Conservation (phyloP, 2,329 filamentous ascomycete species). For the Aspergillus sp. region DNA sequence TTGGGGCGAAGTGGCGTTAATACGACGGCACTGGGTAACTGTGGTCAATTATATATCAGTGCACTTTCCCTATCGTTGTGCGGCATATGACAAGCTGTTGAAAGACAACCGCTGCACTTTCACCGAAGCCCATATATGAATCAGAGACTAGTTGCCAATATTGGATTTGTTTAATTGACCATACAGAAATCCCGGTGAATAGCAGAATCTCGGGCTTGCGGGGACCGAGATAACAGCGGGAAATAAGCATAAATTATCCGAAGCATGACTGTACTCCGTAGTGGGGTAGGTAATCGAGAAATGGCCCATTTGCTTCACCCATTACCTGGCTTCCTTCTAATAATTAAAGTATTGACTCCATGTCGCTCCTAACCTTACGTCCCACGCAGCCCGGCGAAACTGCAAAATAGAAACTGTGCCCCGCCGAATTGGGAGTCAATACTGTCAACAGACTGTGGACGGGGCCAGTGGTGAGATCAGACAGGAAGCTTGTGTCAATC, state of each 20-base stretch:
- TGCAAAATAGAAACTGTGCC: not conserved
- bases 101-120: no score
- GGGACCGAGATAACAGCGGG: not conserved
- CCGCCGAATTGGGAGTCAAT: not conserved
- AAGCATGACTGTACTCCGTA: not conserved
- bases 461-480: not conserved
- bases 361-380: not conserved
- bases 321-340: not conserved
- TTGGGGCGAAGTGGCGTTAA: conserved; percentile 16
- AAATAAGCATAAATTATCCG: not conserved
- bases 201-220: not conserved
- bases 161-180: not conserved
- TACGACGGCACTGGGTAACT: no score
- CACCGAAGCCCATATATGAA: not conserved
- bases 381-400: not conserved
- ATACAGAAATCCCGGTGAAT: not conserved
- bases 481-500: not conserved
- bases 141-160: not conserved
- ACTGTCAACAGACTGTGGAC: not conserved
- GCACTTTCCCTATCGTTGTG: no score
- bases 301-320: not conserved
- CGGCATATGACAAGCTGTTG: no score
- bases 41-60: no score
- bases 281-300: not conserved
- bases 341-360: not conserved